phyloP scores from a whole-genome alignment of 2,329 filamentous ascomycete genomes.

The Trichoderma sp. region DNA sequence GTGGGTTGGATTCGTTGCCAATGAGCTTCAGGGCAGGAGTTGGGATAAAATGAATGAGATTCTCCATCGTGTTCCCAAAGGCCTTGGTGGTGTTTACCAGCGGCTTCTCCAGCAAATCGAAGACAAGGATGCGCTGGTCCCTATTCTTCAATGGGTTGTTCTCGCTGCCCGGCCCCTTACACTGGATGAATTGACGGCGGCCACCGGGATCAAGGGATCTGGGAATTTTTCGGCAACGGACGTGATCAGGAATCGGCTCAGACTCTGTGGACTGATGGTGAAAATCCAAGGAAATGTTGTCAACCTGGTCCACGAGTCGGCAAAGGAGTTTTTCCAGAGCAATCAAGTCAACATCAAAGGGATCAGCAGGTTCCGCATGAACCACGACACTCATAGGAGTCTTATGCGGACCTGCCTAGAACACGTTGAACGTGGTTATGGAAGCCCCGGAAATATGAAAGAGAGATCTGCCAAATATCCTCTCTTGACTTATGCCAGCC shows the following conservation, averaged over 20 bases:
- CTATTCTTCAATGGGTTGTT: conserved; percentile 10
- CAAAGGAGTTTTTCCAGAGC: conserved; percentile 8
- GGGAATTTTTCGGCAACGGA: neutral
- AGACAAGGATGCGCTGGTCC: neutral
- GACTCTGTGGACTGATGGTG: neutral
- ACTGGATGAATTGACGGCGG: neutral
- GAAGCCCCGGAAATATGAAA: neutral
- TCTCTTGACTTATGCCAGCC: conserved; percentile 4
- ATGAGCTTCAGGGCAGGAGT: conserved; percentile 13
- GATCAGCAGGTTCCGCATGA: neutral
- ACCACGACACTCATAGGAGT: neutral
- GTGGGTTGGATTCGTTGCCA: conserved; percentile 12
- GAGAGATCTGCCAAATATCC: neutral
- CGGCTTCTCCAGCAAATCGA: conserved; percentile 4
- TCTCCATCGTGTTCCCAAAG: conserved; percentile 1
- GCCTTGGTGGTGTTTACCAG: conserved; percentile 1
- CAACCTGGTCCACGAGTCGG: conserved; percentile 3
- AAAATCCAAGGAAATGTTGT: conserved; percentile 1
- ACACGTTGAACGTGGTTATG: neutral
- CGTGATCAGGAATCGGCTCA: neutral
- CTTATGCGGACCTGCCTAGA: neutral
- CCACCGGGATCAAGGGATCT: neutral
- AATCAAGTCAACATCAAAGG: conserved; percentile 4
- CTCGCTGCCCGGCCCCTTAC: conserved; percentile 1
- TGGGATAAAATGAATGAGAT: conserved; percentile 4